Evolutionary conservation across 371 early-diverging fungal species (phyloP), one percentile per base, ranked within the genome.

Genomic region (Mortierella sp.): DNA sequence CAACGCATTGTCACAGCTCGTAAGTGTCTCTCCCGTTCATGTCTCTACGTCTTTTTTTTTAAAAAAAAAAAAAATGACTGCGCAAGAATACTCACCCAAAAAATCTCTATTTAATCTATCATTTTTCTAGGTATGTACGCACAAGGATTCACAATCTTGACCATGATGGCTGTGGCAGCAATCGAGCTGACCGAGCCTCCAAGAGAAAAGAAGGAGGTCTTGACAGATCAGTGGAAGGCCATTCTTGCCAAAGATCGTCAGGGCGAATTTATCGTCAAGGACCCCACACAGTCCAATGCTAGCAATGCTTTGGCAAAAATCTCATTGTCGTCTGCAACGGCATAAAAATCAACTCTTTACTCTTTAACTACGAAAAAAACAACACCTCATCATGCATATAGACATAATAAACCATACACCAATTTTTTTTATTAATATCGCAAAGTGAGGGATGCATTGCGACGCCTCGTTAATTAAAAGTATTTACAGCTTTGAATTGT

Each of bases 1-100:
- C 94, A 94, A 77, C 92, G 93, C 72, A 73, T 92, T 6, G 94
- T 94, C 30, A 93, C 94, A 60, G 93, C 94, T 10, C 92, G 94
- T 86, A 93, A 91, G 93, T 93, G 22, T 45, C 18, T 45, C 18
- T 45, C 14, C 35, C 30, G 45, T 51, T 9, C n/a, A 5, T 51
- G 51, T n/a, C n/a, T 51, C 9, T 64, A 59, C 9, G 65, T 30
- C 4, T 30, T 35, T 35, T 35, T 35, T 35, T 35, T 8, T 35
- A 0, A 8, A 8, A 35, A 35, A 35, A 35, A 5, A 8, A 35
- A 35, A 35, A 35, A 65, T 8, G 51, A 51, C 51, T 51, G 51
- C 51, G 51, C 51, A 51, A 51, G 12, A 45, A 45, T 35, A 35
- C 6, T 35, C 35, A 35, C 35, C n/a, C n/a, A 40, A 40, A 40